Base-by-base conservation (phyloP, 495 filamentous ascomycete genomes). In the Venustampulla echinocandica region DNA sequence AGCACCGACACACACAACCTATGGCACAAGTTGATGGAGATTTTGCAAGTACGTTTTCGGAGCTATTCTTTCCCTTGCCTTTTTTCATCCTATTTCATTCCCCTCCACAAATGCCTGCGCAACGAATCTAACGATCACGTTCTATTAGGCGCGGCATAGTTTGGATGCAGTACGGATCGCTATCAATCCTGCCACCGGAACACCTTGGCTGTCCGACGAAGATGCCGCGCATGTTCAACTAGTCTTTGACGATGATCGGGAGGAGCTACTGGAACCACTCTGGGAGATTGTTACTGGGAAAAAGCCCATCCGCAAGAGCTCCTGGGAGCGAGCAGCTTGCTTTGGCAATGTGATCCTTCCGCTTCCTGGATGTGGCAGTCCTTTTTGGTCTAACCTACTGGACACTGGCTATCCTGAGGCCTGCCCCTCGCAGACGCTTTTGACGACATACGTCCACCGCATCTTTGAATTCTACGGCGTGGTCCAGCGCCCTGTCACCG, bases 1-100 rank as follows among this genome's bases (percentile, higher is more conserved):
- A 60, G 61, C 14, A 43, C 53, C 10, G 18, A 23, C 6, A 50
- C 28, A 36, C 44, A 44, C 33, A 68, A 67, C 46, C 28, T 59
- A 10, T 70, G 67, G 67, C 67, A 70, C 45, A 57, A 53, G 15
- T 54, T 68, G 27, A 60, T 65, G 60, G 67, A 70, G 45, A 57
- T 70, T 21, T 61, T 58, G 47, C 61, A 62, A 36, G 59, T 60
- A 49, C 50, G 47, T 4, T 54, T 67, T 58, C 34, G 45, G 45
- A 41, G 45, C 36, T 47, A 61, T 58, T 4, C 42, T 69, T 23
- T 47, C 45, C 34, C 34, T 47, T 47, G 45, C 34, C 21, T 47
- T 47, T 32, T 47, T 41, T 46, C 43, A 46, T 46, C 30, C 30
- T 46, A 46, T 46, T 39, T 47, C 36, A 47, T 47, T 40, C 45